phyloP scores from a whole-genome alignment of 345 rosid genomes.

The Eucalyptus erythrocorys region DNA sequence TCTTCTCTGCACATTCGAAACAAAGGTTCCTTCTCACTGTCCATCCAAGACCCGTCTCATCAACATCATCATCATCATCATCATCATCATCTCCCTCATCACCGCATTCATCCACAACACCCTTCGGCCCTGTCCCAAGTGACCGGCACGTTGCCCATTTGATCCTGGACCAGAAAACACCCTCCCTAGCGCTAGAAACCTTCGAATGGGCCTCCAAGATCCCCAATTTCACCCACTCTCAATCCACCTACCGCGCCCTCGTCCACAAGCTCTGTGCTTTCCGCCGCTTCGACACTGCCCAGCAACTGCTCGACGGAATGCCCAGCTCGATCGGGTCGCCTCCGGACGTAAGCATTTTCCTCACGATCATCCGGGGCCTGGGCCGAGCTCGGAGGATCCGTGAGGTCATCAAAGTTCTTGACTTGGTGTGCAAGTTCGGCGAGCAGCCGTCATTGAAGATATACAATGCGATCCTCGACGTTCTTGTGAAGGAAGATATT shows the following conservation, averaged over 20 bases:
- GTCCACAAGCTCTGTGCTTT: slow-evolving; percentile 43
- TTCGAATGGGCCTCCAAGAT: slow-evolving; percentile 67
- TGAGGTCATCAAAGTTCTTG: slow-evolving; percentile 39
- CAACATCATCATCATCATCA: slow-evolving; percentile 2
- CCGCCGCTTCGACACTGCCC: slow-evolving; percentile 47
- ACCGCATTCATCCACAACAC: slow-evolving; percentile 1
- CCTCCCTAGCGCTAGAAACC: slow-evolving; percentile 48
- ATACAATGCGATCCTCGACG: slow-evolving; percentile 61
- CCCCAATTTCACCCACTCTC: slow-evolving; percentile 61
- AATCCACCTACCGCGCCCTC: slow-evolving; percentile 70
- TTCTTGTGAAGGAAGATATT: slow-evolving; percentile 72
- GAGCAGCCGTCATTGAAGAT: slow-evolving; percentile 53
- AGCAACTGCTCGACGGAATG: slow-evolving; percentile 90
- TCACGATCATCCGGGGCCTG: slow-evolving; percentile 57
- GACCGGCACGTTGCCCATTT: slow-evolving; percentile 51
- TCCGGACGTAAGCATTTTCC: slow-evolving; percentile 58
- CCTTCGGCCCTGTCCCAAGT: slow-evolving; percentile 19
- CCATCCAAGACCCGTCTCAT: slow-evolving; percentile 2
- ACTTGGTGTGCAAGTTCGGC: slow-evolving; percentile 34
- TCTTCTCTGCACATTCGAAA: background rate
- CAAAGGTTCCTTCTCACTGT: background rate
- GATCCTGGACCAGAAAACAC: slow-evolving; percentile 64
- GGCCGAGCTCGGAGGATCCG: slow-evolving; percentile 49
- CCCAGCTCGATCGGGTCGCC: slow-evolving; percentile 42
- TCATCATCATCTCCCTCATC: slow-evolving; percentile 3